Conservation (phyloP, 441 rosid species). For the Eutrema salsugineum region DNA sequence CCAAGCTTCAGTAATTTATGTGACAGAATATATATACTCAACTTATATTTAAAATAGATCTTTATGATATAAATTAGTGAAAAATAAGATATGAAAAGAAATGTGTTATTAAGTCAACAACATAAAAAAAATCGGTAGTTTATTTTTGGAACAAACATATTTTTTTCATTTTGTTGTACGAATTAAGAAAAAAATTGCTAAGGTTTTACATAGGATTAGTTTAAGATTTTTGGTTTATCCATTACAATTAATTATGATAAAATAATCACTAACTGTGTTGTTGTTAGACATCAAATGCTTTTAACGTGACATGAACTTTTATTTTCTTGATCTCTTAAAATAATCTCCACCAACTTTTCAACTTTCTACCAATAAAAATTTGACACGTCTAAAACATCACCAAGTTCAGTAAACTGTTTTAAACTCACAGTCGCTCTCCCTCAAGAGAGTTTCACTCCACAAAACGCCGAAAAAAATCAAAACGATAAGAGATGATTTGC, state of each 20-base stretch:
- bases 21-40: neutral
- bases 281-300: too few relatives aligned
- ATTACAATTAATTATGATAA: too few relatives aligned
- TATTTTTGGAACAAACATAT: neutral
- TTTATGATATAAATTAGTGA: neutral
- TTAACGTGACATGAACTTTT: too few relatives aligned
- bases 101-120: neutral
- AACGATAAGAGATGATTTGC: constrained; percentile 15
- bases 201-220: too few relatives aligned
- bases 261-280: too few relatives aligned
- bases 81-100: neutral
- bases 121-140: neutral
- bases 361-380: too few relatives aligned
- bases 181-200: too few relatives aligned
- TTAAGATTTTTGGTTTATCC: too few relatives aligned
- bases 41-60: neutral
- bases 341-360: too few relatives aligned
- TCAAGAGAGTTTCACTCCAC: neutral
- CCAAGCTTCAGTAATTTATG: too few relatives aligned
- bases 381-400: neutral
- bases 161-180: too few relatives aligned
- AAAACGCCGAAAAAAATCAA: constrained; percentile 1
- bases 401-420: neutral
- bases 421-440: neutral
- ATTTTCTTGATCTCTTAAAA: too few relatives aligned